Percentiles rank a stretch among this genome's conserved stretches.
Conservation (phyloP, 2,329 filamentous ascomycete genomes). For the Neonectria neomacrospora region DNA sequence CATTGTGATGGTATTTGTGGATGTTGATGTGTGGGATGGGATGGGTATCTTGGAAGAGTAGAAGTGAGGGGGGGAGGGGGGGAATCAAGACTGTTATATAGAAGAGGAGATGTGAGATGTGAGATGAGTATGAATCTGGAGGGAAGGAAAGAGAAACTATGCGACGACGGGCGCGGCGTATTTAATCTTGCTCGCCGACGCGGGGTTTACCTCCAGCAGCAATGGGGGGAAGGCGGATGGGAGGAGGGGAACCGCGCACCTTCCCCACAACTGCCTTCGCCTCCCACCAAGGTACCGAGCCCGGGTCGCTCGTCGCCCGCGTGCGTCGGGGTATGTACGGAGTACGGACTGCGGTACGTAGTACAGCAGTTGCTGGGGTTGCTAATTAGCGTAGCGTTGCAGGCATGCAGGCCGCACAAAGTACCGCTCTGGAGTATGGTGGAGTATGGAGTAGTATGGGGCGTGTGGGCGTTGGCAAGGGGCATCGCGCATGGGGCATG, state of each 20-base stretch:
- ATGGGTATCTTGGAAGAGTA: slow-evolving; percentile 37
- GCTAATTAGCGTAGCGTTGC: not conserved
- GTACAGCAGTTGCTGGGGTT: not conserved
- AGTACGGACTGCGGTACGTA: not conserved
- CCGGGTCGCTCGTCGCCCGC: slow-evolving; percentile 1
- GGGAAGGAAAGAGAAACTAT: slow-evolving; percentile 23
- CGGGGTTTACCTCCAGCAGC: slow-evolving; percentile 34
- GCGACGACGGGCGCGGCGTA: slow-evolving; percentile 39
- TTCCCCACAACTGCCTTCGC: slow-evolving; percentile 45
- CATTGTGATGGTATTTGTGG: slow-evolving; percentile 37
- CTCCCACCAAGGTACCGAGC: slow-evolving; percentile 30
- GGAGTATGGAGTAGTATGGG: slow-evolving; percentile 8
- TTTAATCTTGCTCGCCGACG: slow-evolving; percentile 42
- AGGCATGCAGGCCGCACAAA: not conserved
- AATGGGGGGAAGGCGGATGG: slow-evolving; percentile 21
- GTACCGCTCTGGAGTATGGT: slow-evolving; percentile 2
- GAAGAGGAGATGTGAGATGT: slow-evolving; percentile 32
- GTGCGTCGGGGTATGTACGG: slow-evolving; percentile 22
- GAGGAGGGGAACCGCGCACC: slow-evolving; percentile 35
- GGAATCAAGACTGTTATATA: slow-evolving; percentile 34
- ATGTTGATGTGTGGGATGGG: slow-evolving; percentile 26
- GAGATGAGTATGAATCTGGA: slow-evolving; percentile 42
- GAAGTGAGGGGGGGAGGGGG: slow-evolving; percentile 25
- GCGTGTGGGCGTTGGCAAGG: slow-evolving; percentile 4
- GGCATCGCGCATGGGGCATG: slow-evolving; percentile 8